phyloP scores from a whole-genome alignment of 257 asterid species.

The Fraxinus cuspidata region DNA sequence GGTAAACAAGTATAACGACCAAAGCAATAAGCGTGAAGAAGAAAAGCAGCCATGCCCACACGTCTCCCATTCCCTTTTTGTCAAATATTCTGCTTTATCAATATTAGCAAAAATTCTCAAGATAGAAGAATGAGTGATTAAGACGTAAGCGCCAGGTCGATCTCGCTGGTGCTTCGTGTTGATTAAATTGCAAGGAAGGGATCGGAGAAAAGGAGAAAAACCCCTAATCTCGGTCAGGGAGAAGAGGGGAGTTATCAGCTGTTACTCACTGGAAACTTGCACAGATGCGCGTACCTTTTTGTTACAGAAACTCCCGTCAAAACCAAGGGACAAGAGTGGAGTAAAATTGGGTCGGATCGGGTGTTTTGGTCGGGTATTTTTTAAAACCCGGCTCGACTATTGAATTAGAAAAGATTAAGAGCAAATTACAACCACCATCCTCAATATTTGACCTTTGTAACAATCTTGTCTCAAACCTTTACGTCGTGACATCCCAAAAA shows the following conservation, averaged over 20 bases:
- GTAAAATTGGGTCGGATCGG: too few species aligned
- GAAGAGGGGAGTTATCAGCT: neutral
- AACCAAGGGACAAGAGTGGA: too few species aligned
- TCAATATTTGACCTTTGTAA: too few species aligned
- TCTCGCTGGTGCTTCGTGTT: neutral
- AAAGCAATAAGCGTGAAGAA: constrained; percentile 70
- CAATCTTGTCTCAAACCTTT: too few species aligned
- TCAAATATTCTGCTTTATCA: neutral
- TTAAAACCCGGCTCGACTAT: too few species aligned
- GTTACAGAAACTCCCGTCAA: too few species aligned
- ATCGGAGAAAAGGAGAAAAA: neutral
- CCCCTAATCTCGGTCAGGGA: neutral
- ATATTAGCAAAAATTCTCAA: neutral
- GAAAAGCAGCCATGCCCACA: constrained; percentile 78
- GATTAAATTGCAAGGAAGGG: neutral
- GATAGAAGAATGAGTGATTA: constrained; percentile 18
- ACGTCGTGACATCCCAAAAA: too few species aligned
- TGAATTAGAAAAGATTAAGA: too few species aligned
- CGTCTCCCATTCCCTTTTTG: constrained; percentile 53
- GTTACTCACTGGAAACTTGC: neutral
- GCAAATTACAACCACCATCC: too few species aligned
- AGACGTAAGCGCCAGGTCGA: constrained; percentile 34
- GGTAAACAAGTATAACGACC: constrained; percentile 67
- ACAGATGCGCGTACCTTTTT: neutral
- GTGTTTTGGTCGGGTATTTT: too few species aligned